These are phyloP conservation scores for Cenchrus americanus DNA, from an alignment of 176 grass and related monocot genomes.

Conservation along the genomic window DNA sequence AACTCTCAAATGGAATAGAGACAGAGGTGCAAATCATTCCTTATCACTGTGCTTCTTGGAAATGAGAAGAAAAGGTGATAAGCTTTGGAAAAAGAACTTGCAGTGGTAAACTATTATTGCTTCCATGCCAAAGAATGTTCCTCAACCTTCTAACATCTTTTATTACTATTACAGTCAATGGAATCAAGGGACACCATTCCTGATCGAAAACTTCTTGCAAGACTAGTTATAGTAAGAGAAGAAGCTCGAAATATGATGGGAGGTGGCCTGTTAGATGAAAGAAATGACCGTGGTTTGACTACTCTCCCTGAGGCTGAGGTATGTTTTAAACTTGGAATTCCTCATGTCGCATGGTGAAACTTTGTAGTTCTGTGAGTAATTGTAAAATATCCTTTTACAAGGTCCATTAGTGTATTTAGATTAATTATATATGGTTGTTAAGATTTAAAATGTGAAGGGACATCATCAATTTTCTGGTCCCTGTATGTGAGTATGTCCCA, in stretches of 20 bases:
- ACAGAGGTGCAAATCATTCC: not conserved
- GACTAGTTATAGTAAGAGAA: conserved; percentile 88
- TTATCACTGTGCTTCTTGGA: conserved; percentile 13
- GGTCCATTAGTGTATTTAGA: not conserved
- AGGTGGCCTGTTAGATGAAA: conserved; percentile 96
- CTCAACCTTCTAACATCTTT: conserved; percentile 14
- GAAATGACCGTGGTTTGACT: conserved; percentile 85
- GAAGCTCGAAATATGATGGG: conserved; percentile 95
- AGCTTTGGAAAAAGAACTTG: not conserved
- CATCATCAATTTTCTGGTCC: not conserved
- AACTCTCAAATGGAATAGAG: not conserved
- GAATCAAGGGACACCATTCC: conserved; percentile 72
- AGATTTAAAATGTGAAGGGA: not conserved
- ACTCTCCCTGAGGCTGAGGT: conserved; percentile 96
- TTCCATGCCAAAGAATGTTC: conserved; percentile 10
- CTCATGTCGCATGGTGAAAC: not conserved
- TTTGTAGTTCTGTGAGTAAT: not conserved
- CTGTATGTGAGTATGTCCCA: not conserved
- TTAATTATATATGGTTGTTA: conserved; percentile 21
- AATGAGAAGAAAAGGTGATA: not conserved
- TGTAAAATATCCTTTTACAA: conserved; percentile 1
- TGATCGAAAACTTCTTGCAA: conserved; percentile 84
- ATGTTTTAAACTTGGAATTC: conserved; percentile 16
- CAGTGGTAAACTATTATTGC: conserved; percentile 21
- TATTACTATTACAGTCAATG: conserved; percentile 62